phyloP scores from a whole-genome alignment of 345 rosid genomes.

The Passiflora organensis region DNA sequence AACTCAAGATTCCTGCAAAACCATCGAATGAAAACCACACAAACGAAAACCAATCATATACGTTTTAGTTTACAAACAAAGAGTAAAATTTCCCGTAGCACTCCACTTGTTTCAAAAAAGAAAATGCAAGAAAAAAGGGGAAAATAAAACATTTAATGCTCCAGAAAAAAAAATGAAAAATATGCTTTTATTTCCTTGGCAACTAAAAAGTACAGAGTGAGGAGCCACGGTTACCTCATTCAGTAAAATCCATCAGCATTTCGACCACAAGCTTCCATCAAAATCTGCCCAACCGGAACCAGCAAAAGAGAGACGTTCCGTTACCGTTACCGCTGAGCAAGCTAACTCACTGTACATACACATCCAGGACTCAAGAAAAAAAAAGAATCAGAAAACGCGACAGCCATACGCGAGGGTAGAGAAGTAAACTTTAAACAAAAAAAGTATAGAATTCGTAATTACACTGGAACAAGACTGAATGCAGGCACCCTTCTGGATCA shows the following conservation, averaged over 20 bases:
- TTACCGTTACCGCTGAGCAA: too few species aligned
- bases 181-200: not conserved
- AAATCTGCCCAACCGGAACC: not conserved
- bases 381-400: not conserved
- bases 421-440: not conserved
- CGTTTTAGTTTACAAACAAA: too few species aligned
- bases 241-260: slow-evolving; percentile 6
- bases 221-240: slow-evolving; percentile 10
- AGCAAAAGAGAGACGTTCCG: not conserved
- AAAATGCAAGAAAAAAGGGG: not conserved
- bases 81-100: too few species aligned
- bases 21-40: not conserved
- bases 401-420: not conserved
- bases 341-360: not conserved
- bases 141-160: too few species aligned
- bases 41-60: too few species aligned
- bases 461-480: too few species aligned
- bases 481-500: slow-evolving; percentile 3
- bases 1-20: slow-evolving; percentile 11
- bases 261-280: slow-evolving; percentile 10
- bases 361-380: too few species aligned
- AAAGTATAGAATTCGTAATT: not conserved
- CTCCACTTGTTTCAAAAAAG: not conserved
- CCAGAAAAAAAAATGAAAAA: too few species aligned
- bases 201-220: slow-evolving; percentile 12